Base-by-base conservation (phyloP, 805 yeast species). In the Suhomyces emberorum region DNA sequence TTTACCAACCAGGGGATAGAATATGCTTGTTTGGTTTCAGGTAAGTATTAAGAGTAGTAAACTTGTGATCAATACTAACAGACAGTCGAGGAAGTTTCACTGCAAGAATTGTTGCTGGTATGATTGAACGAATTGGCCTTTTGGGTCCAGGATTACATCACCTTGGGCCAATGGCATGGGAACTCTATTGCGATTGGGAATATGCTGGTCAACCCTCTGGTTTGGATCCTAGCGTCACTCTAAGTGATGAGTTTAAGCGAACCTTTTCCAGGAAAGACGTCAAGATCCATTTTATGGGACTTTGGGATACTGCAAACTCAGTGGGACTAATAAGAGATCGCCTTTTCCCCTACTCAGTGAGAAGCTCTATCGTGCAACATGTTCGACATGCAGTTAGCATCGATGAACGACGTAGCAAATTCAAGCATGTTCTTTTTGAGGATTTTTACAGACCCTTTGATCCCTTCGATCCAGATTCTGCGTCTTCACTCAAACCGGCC, bases 261-360 rank as follows among this genome's bases (percentile, higher is more conserved):
- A 75, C 81, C 0, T 81, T 81, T 49, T 70, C 77, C 10, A 55
- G 77, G 32, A 47, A 61, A 4, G 54, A 59, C 4, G 72, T 77
- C 3, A 49, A 48, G 7, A 66, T 81, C 32, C 70, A 72, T 43
- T 78, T 79, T 41, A 73, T 81, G 70, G 88, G 88, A 0, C 54
- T 81, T 14, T 81, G 82, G 72, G 88, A 81, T 56, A 75, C 85
- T 0, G 78, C 81, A 14, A 79, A 78, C 49, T 79, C 86, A 1
- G 79, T 80, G 15, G 88, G 88, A 0, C 47, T 79, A 7, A 38
- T 80, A 3, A 61, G 77, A 28, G 84, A 79, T 47, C 56, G 76
- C 26, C 43, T 76, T 51, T 81, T 80, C 43, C 85, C 86, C 0
- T 77, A 65, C 43, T 67, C 81, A 1, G 70, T 78, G 2, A 61